A percentile compares a stretch with the other conserved stretches of the same genome.
Conservation (phyloP, 495 filamentous ascomycete species). For the Talaromyces borbonicus region DNA sequence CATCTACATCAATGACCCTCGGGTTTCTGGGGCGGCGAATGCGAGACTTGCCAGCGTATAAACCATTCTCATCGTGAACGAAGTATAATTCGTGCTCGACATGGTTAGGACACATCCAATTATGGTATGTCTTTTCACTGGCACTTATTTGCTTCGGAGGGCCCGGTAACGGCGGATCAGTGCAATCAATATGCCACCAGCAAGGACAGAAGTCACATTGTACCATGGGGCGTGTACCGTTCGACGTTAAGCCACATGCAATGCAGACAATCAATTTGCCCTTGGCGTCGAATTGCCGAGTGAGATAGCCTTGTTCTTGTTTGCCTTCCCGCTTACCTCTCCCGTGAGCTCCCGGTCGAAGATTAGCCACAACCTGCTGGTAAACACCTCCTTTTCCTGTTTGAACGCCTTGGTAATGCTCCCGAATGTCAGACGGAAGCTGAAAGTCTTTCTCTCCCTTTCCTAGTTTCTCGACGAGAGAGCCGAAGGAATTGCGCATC, state of each 20-base stretch:
- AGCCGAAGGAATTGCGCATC: slow-evolving; percentile 44
- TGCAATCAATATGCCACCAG: slow-evolving; percentile 85
- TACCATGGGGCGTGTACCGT: slow-evolving; percentile 53
- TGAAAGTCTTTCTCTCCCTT: slow-evolving; percentile 63
- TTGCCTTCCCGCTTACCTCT: slow-evolving; percentile 44
- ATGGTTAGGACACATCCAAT: slow-evolving; percentile 87
- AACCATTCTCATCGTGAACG: slow-evolving; percentile 38
- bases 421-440: slow-evolving; percentile 56
- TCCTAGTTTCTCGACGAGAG: slow-evolving; percentile 48
- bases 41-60: slow-evolving; percentile 31
- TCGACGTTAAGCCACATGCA: slow-evolving; percentile 50
- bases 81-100: slow-evolving; percentile 48
- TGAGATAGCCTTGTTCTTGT: slow-evolving; percentile 58
- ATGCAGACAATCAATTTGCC: slow-evolving; percentile 63
- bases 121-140: slow-evolving; percentile 41
- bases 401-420: slow-evolving; percentile 63
- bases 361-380: slow-evolving; percentile 42
- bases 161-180: slow-evolving; percentile 71
- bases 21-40: slow-evolving; percentile 49
- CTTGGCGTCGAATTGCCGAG: slow-evolving; percentile 53
- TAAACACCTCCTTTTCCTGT: slow-evolving; percentile 72
- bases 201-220: slow-evolving; percentile 73
- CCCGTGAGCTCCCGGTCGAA: not conserved
- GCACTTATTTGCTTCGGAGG: slow-evolving; percentile 46
- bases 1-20: slow-evolving; percentile 67